Conservation (phyloP, 2,329 filamentous ascomycete genomes). For the Sclerotinia sclerotiorum region DNA sequence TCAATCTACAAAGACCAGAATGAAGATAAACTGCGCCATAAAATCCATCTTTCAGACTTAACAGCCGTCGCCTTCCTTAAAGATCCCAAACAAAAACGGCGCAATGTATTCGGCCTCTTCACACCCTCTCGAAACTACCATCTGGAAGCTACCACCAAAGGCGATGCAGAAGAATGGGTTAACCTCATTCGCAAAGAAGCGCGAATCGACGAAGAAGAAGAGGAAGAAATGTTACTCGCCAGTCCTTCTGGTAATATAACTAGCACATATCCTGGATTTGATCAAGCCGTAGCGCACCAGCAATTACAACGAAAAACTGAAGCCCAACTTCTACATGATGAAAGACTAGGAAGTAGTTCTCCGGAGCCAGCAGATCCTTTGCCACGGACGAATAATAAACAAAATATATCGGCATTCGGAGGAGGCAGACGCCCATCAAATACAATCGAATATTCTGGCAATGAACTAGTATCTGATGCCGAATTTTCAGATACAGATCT, state of each 20-base stretch:
- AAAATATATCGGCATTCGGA: slow-evolving; percentile 30
- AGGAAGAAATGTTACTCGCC: slow-evolving; percentile 76
- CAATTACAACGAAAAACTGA: slow-evolving; percentile 31
- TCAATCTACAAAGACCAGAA: slow-evolving; percentile 92
- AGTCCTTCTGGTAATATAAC: slow-evolving; percentile 55
- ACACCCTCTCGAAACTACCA: slow-evolving; percentile 90
- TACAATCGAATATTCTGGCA: slow-evolving; percentile 63
- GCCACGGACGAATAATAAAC: slow-evolving; percentile 25
- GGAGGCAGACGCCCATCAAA: slow-evolving; percentile 56
- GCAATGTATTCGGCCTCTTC: slow-evolving; percentile 89
- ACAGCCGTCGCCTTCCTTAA: slow-evolving; percentile 87
- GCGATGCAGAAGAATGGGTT: slow-evolving; percentile 86
- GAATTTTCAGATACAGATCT: slow-evolving; percentile 76
- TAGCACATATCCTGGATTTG: slow-evolving; percentile 35
- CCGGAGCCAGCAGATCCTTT: slow-evolving; percentile 55
- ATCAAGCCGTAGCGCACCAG: slow-evolving; percentile 34
- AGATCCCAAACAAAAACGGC: slow-evolving; percentile 82
- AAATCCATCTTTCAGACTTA: slow-evolving; percentile 83
- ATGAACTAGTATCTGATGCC: slow-evolving; percentile 75
- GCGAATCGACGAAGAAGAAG: slow-evolving; percentile 83
- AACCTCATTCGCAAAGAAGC: slow-evolving; percentile 75
- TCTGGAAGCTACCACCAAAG: slow-evolving; percentile 70
- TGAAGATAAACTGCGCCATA: slow-evolving; percentile 84
- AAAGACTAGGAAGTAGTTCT: slow-evolving; percentile 51
- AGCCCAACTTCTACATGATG: slow-evolving; percentile 34